phyloP scores from a whole-genome alignment of 129 eudicot species.

The Chrysanthemum seticuspe region DNA sequence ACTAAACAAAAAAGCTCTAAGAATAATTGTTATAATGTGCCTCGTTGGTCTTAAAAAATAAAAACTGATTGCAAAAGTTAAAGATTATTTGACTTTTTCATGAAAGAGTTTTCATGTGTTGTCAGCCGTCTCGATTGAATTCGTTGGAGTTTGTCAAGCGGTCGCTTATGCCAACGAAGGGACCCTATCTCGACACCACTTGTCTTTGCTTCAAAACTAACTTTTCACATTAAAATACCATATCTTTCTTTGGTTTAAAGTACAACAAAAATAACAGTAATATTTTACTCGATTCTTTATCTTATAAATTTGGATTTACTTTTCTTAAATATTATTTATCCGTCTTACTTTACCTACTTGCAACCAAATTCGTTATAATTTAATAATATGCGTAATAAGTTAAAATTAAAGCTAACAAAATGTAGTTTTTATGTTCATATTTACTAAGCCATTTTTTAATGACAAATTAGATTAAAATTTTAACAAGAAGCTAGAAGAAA shows the following conservation, averaged over 20 bases:
- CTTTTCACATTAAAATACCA: not conserved
- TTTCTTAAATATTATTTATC: too few relatives aligned
- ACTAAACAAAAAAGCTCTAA: too few relatives aligned
- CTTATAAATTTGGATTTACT: not conserved
- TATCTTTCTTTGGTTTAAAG: not conserved
- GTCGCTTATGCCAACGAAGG: constrained; percentile 35
- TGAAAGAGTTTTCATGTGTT: constrained; percentile 13
- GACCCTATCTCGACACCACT: constrained; percentile 13
- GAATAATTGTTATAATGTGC: too few relatives aligned
- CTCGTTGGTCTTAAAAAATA: not conserved
- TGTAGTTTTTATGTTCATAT: too few relatives aligned
- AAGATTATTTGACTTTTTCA: constrained; percentile 16
- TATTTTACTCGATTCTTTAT: not conserved
- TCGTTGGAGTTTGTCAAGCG: constrained; percentile 32
- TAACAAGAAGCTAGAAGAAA: too few relatives aligned
- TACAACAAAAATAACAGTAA: not conserved
- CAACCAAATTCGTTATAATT: too few relatives aligned
- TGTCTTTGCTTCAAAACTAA: constrained; percentile 20
- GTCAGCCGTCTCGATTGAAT: constrained; percentile 34
- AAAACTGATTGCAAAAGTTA: constrained; percentile 4
- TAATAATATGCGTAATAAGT: too few relatives aligned
- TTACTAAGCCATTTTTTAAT: too few relatives aligned
- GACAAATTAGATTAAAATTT: too few relatives aligned
- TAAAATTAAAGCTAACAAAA: too few relatives aligned
- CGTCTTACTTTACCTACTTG: too few relatives aligned